Percentiles rank a stretch among this genome's conserved stretches.
These are phyloP conservation scores for Trichoderma parareesei DNA, from an alignment of 495 filamentous ascomycete genomes.

Conservation along the genomic window DNA sequence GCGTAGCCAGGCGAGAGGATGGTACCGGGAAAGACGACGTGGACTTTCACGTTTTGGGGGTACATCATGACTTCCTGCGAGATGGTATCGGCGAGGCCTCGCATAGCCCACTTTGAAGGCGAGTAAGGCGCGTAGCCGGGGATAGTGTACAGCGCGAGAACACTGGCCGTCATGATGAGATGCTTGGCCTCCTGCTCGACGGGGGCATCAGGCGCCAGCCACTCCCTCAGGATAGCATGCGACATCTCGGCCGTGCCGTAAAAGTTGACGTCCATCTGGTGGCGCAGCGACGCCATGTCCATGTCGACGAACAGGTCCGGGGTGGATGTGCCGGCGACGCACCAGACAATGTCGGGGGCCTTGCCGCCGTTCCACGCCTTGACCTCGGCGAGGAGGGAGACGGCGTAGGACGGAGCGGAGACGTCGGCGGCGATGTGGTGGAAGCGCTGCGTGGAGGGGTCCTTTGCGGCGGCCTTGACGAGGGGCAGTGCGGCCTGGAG, in stretches of 20 bases:
- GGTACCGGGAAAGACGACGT: conserved; percentile 77
- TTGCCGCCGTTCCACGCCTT: conserved; percentile 73
- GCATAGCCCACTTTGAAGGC: conserved; percentile 78
- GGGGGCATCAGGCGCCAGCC: conserved; percentile 45
- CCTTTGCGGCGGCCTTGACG: conserved; percentile 55
- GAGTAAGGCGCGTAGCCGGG: conserved; percentile 82
- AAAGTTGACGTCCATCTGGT: conserved; percentile 89
- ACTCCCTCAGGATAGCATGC: conserved; percentile 54
- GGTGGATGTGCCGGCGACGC: conserved; percentile 68
- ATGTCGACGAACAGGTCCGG: conserved; percentile 70
- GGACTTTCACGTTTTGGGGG: conserved; percentile 62
- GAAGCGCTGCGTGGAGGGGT: conserved; percentile 64
- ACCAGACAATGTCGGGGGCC: conserved; percentile 84
- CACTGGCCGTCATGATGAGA: conserved; percentile 79
- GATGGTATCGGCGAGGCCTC: conserved; percentile 73
- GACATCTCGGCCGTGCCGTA: conserved; percentile 84
- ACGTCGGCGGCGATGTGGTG: conserved; percentile 80
- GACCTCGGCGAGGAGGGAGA: conserved; percentile 59
- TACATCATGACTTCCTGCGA: conserved; percentile 81
- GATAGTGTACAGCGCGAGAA: conserved; percentile 64
- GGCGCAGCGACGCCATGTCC: conserved; percentile 50
- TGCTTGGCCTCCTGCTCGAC: conserved; percentile 50
- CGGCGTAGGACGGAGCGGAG: conserved; percentile 55
- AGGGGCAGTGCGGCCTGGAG: conserved; percentile 62
- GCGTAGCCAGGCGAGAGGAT: conserved; percentile 71